A percentile compares a stretch with the other conserved stretches of the same genome.
phyloP scores from a whole-genome alignment of 768 basidiomycete species.

The Xerocomellus intermedius region DNA sequence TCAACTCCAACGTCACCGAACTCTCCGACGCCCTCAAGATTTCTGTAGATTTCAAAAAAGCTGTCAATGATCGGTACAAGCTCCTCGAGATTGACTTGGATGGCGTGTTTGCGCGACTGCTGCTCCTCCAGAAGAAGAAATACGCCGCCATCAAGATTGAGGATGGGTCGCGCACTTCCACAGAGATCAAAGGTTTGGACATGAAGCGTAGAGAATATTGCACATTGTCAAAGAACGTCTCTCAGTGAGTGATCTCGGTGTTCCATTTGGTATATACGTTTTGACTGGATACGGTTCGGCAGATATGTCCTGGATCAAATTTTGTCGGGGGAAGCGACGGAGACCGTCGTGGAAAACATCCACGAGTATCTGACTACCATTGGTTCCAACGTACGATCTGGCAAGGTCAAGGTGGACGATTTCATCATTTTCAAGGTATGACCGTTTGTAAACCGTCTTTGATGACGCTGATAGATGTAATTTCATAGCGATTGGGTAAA shows the following conservation, averaged over 20 bases:
- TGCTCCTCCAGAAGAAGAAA: constrained; percentile 98
- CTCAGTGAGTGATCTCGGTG: constrained; percentile 59
- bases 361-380: constrained; percentile 85
- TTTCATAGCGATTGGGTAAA: constrained; percentile 82
- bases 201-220: constrained; percentile 99
- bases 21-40: constrained; percentile 89
- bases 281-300: background rate
- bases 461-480: background rate
- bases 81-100: constrained; percentile 97
- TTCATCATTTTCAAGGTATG: constrained; percentile 92
- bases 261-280: background rate
- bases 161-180: constrained; percentile 71
- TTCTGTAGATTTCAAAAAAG: constrained; percentile 89
- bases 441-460: background rate
- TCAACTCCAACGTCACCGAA: constrained; percentile 92
- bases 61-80: constrained; percentile 93
- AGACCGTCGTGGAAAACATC: constrained; percentile 84
- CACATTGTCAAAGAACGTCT: constrained; percentile 85
- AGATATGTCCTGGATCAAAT: constrained; percentile 91
- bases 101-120: constrained; percentile 85
- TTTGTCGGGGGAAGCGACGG: constrained; percentile 87
- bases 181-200: constrained; percentile 95
- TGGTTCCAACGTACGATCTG: constrained; percentile 74
- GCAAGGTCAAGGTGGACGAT: constrained; percentile 82
- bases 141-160: constrained; percentile 97